Conservation (phyloP, 2,329 filamentous ascomycete species). For the Ophiocordyceps camponoti-leonardi region DNA sequence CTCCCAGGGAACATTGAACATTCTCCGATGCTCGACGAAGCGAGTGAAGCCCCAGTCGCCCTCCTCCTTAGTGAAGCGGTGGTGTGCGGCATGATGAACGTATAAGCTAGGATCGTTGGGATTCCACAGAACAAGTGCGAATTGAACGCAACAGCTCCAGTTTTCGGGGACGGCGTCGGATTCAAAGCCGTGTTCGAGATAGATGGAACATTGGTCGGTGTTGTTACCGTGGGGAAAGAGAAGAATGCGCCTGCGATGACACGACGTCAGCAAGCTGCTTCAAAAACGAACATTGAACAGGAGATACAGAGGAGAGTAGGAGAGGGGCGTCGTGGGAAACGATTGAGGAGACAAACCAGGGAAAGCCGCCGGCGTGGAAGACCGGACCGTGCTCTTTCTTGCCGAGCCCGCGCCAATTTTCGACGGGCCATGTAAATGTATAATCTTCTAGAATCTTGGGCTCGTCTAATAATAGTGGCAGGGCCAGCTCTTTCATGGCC, state of each 20-base stretch:
- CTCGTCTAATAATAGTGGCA: conserved; percentile 57
- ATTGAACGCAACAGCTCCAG: conserved; percentile 95
- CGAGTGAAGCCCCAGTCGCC: conserved; percentile 98
- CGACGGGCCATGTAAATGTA: conserved; percentile 72
- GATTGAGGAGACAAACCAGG: conserved; percentile 45
- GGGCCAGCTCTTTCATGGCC: conserved; percentile 66
- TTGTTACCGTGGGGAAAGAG: conserved; percentile 95
- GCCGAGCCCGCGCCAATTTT: conserved; percentile 58
- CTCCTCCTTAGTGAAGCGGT: conserved; percentile 91
- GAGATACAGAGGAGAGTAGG: background rate
- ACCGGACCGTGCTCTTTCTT: conserved; percentile 77
- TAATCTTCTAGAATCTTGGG: conserved; percentile 64
- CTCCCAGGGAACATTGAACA: conserved; percentile 69
- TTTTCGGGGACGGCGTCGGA: conserved; percentile 62
- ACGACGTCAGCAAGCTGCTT: background rate
- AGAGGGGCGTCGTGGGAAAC: background rate
- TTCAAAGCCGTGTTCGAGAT: conserved; percentile 86
- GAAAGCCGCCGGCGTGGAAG: conserved; percentile 73
- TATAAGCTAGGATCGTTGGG: conserved; percentile 79
- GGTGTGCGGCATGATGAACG: conserved; percentile 68
- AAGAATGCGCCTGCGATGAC: conserved; percentile 55
- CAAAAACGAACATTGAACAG: background rate
- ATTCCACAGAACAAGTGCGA: conserved; percentile 88
- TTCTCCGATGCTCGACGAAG: conserved; percentile 72
- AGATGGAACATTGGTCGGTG: conserved; percentile 84